Evolutionary conservation across 78 protist species (phyloP), one percentile per base, ranked within the genome.

Genomic region (Dictyostelium brefeldianum): DNA sequence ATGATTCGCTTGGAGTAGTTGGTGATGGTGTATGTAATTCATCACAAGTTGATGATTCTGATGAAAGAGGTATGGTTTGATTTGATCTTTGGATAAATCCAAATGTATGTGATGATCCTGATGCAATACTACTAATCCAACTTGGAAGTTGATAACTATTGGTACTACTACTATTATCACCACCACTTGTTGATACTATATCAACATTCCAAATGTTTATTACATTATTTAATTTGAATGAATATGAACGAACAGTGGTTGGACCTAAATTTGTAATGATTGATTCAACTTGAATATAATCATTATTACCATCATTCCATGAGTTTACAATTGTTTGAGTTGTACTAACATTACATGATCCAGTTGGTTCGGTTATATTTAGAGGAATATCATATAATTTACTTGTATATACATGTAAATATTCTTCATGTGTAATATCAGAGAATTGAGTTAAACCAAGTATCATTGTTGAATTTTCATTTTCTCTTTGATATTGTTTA

Each of bases 231-330:
- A 67, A 67, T 31, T 67, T 20, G 47, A 67, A 67, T 25, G 43
- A 31, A 67, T 12, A 67, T 4, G 46, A 41, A 14, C 5, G 12
- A 6, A 67, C 12, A 5, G 15, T 20, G 14, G 20, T 4, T 67
- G 74, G 20, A 22, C 89, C 89, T 64, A 10, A 15, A 11, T 81
- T 81, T 20, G 20, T 14, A 47, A 81, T 46, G 12, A n/a, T 81
- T 43, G 25, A 77, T 25, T 81, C 41, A 18, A 81, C 43, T 48
- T 43, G 56, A 17, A 25, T 64, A 57, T 22, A 43, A 22, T 27
- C 25, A 5, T n/a, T 7, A 43, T 47, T 51, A 7, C 29, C 54
- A 6, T 47, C 67, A 25, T 25, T 11, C 89, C 89, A 81, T 81
- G 74, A 69, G 7, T 10, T 17, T 14, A 2, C 8, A 5, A 81